Conservation (phyloP, 2,329 filamentous ascomycete species). For the Fusarium protoensiforme region DNA sequence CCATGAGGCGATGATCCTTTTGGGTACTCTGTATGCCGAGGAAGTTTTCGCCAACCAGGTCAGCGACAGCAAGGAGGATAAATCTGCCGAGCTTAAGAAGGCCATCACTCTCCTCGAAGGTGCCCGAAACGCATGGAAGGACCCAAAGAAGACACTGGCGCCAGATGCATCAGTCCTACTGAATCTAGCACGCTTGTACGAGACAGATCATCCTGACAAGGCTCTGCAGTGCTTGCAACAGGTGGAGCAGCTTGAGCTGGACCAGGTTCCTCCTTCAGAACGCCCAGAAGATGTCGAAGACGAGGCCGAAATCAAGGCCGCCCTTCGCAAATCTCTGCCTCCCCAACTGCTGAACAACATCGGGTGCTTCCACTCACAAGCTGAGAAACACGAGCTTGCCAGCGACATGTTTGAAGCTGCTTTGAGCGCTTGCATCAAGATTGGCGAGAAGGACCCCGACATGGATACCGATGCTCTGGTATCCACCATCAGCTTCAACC, state of each 20-base stretch:
- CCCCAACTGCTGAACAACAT: slow-evolving; percentile 97
- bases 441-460: slow-evolving; percentile 78
- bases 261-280: slow-evolving; percentile 79
- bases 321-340: slow-evolving; percentile 81
- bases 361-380: slow-evolving; percentile 92
- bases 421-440: slow-evolving; percentile 85
- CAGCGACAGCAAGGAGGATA: slow-evolving; percentile 83
- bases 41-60: slow-evolving; percentile 87
- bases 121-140: slow-evolving; percentile 90
- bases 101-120: slow-evolving; percentile 86
- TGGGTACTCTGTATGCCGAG: slow-evolving; percentile 93
- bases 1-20: slow-evolving; percentile 89
- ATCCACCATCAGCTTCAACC: slow-evolving; percentile 96
- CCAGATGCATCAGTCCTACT: slow-evolving; percentile 90
- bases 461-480: slow-evolving; percentile 91
- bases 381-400: slow-evolving; percentile 82
- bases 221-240: slow-evolving; percentile 91
- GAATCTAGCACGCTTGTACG: slow-evolving; percentile 92
- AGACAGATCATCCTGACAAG: slow-evolving; percentile 86
- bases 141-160: slow-evolving; percentile 83
- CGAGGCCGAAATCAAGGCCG: slow-evolving; percentile 67
- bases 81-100: slow-evolving; percentile 85
- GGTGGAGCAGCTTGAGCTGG: slow-evolving; percentile 89
- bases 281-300: slow-evolving; percentile 67
- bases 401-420: slow-evolving; percentile 93